Evolutionary conservation across 2,329 filamentous ascomycete species (phyloP).

Genomic region (Torrubiella hemipterigena): DNA sequence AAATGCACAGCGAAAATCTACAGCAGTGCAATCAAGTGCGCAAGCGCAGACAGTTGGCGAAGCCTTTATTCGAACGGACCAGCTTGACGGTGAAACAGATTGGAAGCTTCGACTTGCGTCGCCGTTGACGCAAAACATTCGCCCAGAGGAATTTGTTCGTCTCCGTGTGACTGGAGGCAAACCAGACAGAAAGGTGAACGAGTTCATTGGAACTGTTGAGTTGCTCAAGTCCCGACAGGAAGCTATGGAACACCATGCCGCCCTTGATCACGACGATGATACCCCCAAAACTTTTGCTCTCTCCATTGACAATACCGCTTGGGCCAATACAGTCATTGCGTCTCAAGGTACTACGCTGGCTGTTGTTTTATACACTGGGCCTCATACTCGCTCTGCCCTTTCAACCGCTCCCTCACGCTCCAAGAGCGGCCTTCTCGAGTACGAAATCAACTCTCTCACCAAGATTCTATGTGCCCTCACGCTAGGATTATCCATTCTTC

Average conservation of each 20-base stretch:
- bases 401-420: slow-evolving; percentile 87
- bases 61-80: slow-evolving; percentile 94
- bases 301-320: slow-evolving; percentile 93
- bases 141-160: slow-evolving; percentile 57
- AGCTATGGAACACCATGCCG: slow-evolving; percentile 30
- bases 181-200: slow-evolving; percentile 87
- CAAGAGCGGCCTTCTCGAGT: slow-evolving; percentile 86
- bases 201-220: slow-evolving; percentile 84
- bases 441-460: slow-evolving; percentile 92
- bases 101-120: slow-evolving; percentile 93
- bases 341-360: slow-evolving; percentile 83
- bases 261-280: slow-evolving; percentile 20
- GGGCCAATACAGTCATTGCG: slow-evolving; percentile 95
- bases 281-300: slow-evolving; percentile 54
- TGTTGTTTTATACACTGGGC: slow-evolving; percentile 87
- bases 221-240: slow-evolving; percentile 45
- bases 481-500: slow-evolving; percentile 69
- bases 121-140: slow-evolving; percentile 69
- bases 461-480: slow-evolving; percentile 92
- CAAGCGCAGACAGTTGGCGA: slow-evolving; percentile 53
- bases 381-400: slow-evolving; percentile 84
- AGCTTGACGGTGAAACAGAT: slow-evolving; percentile 94
- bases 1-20: too few species aligned
- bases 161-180: slow-evolving; percentile 71
- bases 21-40: slow-evolving; percentile 17